Conservation (phyloP, 164 flowering plant species). For the Euptelea pleiosperma region DNA sequence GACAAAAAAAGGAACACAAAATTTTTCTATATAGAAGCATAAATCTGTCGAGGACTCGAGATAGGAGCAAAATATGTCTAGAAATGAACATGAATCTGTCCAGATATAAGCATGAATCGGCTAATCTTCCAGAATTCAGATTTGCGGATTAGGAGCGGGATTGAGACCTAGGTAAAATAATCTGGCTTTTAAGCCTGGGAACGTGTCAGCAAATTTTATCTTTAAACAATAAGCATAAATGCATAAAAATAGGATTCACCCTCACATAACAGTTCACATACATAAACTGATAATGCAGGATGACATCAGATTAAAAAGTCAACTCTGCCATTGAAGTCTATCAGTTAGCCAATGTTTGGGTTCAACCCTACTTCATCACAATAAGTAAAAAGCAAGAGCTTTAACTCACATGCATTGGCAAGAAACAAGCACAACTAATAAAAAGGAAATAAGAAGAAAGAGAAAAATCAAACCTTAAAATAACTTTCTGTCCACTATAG, state of each 20-base stretch:
- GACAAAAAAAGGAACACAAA: no score
- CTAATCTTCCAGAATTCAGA: not conserved
- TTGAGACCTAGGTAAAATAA: not conserved
- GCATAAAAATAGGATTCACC: not conserved
- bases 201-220: not conserved
- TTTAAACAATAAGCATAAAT: not conserved
- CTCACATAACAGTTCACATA: not conserved
- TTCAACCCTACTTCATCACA: not conserved
- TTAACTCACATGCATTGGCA: not conserved
- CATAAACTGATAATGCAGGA: not conserved
- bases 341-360: not conserved
- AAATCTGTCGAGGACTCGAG: no score
- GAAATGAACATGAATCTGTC: no score
- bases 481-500: slow-evolving; percentile 46
- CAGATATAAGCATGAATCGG: not conserved
- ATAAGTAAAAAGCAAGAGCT: not conserved
- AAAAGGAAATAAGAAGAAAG: not conserved
- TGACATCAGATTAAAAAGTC: not conserved
- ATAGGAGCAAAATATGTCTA: no score
- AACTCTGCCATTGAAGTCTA: not conserved
- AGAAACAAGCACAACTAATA: slow-evolving; percentile 1
- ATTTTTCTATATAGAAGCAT: no score
- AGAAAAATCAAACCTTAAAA: slow-evolving; percentile 48
- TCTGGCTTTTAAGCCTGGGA: not conserved
- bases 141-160: not conserved